phyloP scores from a whole-genome alignment of 306 rosid genomes.

The Quercus robur region DNA sequence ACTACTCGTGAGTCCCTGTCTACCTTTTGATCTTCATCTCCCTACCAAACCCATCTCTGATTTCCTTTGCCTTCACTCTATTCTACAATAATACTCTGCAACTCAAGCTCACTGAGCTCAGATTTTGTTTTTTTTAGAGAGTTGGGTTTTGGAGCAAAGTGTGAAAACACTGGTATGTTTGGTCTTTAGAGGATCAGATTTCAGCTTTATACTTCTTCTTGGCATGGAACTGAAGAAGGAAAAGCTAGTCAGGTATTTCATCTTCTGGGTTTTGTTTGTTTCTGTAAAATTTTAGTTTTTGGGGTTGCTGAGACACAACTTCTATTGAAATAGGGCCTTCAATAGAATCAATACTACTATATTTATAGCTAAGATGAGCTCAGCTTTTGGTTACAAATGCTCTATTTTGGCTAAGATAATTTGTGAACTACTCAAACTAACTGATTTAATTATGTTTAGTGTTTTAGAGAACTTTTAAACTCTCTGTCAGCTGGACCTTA shows the following conservation, averaged over 20 bases:
- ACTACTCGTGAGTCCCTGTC: background rate
- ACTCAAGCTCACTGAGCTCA: slow-evolving; percentile 1
- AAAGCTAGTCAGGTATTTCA: slow-evolving; percentile 66
- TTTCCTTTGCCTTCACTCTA: background rate
- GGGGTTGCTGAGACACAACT: background rate
- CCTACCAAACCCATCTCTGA: background rate
- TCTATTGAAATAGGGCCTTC: background rate
- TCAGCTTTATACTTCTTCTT: slow-evolving; percentile 3
- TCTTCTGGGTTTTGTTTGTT: background rate
- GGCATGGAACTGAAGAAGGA: slow-evolving; percentile 68
- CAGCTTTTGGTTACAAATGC: background rate
- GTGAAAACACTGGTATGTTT: background rate
- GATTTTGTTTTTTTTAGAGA: background rate
- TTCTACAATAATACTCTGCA: background rate
- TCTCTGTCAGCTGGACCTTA: background rate
- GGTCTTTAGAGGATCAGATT: slow-evolving; percentile 36
- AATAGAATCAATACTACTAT: background rate
- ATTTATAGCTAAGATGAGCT: background rate
- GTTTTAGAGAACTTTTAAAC: background rate
- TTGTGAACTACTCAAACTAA: background rate
- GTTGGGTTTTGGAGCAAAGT: background rate
- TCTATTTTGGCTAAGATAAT: background rate
- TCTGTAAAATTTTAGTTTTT: background rate
- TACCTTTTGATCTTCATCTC: background rate
- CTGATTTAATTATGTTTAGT: background rate